phyloP scores from a whole-genome alignment of 1,284 basidiomycete species.

The Waitea zeae region DNA sequence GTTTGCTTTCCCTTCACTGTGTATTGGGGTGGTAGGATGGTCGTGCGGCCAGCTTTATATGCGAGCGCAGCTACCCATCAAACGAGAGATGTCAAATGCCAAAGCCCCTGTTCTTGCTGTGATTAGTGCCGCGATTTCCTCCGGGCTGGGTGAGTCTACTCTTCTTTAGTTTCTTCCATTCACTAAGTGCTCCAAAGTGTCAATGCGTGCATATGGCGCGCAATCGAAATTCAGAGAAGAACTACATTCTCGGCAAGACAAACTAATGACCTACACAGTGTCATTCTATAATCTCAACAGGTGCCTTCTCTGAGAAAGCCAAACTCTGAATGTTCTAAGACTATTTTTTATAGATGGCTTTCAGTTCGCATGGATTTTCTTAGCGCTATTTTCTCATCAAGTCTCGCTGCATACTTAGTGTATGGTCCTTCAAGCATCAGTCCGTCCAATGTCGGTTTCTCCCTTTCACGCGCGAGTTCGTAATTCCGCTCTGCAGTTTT shows the following conservation, averaged over 20 bases:
- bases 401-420: conserved; percentile 34
- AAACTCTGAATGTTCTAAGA: too few relatives aligned
- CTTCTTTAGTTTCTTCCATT: background rate
- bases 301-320: conserved; percentile 7
- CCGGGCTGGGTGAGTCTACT: conserved; percentile 36
- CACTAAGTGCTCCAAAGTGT: conserved; percentile 19
- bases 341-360: conserved; percentile 37
- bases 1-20: too few relatives aligned
- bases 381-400: conserved; percentile 32
- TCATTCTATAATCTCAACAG: conserved; percentile 38
- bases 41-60: too few relatives aligned
- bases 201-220: conserved; percentile 42
- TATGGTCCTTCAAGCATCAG: conserved; percentile 20
- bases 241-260: conserved; percentile 25
- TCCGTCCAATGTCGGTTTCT: conserved; percentile 24
- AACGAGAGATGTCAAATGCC: conserved; percentile 59
- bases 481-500: background rate
- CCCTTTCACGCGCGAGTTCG: conserved; percentile 13
- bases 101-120: conserved; percentile 50
- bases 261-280: conserved; percentile 24
- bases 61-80: conserved; percentile 58
- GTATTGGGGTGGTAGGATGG: too few relatives aligned
- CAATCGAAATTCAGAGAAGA: conserved; percentile 28
- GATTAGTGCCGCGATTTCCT: conserved; percentile 50
- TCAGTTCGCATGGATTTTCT: conserved; percentile 31